Evolutionary conservation across 371 early-diverging fungal genomes (phyloP).

Genomic region (Mucor irregularis): DNA sequence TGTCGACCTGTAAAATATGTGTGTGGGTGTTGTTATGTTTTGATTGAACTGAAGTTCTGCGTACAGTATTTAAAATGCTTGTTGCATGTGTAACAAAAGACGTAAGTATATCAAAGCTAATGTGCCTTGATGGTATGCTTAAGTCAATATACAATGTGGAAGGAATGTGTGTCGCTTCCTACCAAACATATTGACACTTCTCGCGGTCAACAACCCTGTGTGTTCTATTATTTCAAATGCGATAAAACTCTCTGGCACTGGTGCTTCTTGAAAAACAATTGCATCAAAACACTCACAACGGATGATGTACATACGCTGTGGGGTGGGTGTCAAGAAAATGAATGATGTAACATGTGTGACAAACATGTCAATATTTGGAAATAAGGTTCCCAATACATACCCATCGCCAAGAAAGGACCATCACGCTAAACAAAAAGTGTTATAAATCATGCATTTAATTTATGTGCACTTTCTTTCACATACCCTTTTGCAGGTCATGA

Average conservation of each 20-base stretch:
- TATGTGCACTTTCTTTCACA: too few species aligned
- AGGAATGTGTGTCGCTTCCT: constrained; percentile 33
- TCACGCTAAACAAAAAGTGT: too few species aligned
- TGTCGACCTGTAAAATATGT: constrained; percentile 27
- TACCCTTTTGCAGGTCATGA: constrained; percentile 59
- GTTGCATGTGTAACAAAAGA: too few species aligned
- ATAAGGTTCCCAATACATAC: constrained; percentile 29
- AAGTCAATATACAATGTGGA: constrained; percentile 15
- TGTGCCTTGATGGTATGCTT: too few species aligned
- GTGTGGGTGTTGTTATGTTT: constrained; percentile 68
- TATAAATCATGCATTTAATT: too few species aligned
- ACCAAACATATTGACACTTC: neutral
- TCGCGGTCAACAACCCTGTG: neutral
- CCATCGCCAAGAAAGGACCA: constrained; percentile 40
- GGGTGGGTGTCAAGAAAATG: constrained; percentile 21
- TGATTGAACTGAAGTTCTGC: constrained; percentile 50
- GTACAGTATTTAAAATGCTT: too few species aligned
- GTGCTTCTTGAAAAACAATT: constrained; percentile 40
- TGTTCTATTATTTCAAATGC: too few species aligned
- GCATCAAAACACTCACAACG: constrained; percentile 35
- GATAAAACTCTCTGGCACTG: constrained; percentile 59
- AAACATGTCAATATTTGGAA: constrained; percentile 12
- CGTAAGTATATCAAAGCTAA: too few species aligned
- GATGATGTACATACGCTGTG: too few species aligned
- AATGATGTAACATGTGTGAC: neutral